phyloP scores from a whole-genome alignment of 2,329 filamentous ascomycete genomes.

The Cadophora luteo-olivacea region DNA sequence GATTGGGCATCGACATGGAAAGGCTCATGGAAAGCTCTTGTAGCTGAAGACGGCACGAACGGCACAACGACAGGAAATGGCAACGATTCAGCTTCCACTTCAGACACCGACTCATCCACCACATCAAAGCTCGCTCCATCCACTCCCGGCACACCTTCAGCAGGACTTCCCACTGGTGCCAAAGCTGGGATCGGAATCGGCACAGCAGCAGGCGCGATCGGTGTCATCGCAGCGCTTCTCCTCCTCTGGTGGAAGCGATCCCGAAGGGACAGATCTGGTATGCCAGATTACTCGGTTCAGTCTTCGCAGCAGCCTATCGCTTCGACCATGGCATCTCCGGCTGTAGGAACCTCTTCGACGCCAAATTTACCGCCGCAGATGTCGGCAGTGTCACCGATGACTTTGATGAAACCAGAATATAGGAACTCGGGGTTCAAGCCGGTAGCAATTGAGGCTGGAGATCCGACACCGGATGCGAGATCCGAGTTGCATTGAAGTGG shows the following conservation, averaged over 20 bases:
- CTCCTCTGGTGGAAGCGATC: not conserved
- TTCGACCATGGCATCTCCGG: too few relatives aligned
- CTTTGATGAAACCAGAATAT: conserved; percentile 1
- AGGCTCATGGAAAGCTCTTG: not conserved
- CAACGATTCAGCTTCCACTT: not conserved
- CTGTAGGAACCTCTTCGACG: not conserved
- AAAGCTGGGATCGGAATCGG: not conserved
- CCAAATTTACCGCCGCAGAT: not conserved
- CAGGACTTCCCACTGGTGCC: not conserved
- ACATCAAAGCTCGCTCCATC: not conserved
- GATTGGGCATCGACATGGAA: not conserved
- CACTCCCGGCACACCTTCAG: not conserved
- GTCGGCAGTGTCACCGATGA: not conserved
- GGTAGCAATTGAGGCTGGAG: not conserved
- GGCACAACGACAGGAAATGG: not conserved
- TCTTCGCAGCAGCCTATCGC: conserved; percentile 1
- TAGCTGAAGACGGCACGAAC: not conserved
- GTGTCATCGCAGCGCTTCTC: not conserved
- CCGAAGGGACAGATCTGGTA: not conserved
- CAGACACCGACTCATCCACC: not conserved
- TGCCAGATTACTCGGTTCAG: not conserved
- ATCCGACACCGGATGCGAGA: not conserved
- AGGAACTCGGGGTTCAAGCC: not conserved
- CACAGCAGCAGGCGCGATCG: not conserved
- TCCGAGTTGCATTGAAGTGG: not conserved